These are phyloP conservation scores for Ganoderma boninense DNA, from an alignment of 1,284 basidiomycete genomes.

Conservation along the genomic window DNA sequence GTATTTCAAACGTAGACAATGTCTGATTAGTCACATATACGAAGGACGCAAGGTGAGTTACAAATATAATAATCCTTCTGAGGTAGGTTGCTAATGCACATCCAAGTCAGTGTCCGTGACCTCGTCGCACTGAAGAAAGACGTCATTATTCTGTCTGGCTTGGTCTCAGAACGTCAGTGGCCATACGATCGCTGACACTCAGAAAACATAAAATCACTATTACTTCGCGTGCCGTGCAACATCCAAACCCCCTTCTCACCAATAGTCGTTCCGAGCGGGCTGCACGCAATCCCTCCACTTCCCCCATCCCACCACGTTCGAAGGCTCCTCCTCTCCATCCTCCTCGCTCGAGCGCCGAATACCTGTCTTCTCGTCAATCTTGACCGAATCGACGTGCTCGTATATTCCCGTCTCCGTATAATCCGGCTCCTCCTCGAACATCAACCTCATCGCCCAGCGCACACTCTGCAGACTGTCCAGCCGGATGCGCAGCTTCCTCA, in stretches of 20 bases:
- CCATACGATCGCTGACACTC: background rate
- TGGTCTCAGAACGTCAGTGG: too few relatives aligned
- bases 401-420: background rate
- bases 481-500: background rate
- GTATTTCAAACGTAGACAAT: too few relatives aligned
- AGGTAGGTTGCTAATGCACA: too few relatives aligned
- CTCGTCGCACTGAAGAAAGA: too few relatives aligned
- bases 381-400: background rate
- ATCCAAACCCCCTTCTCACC: background rate
- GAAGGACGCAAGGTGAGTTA: too few relatives aligned
- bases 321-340: background rate
- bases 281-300: background rate
- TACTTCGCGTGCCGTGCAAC: background rate
- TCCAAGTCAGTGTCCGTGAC: too few relatives aligned
- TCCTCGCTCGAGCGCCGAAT: background rate
- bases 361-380: background rate
- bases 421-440: background rate
- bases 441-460: background rate
- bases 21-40: background rate
- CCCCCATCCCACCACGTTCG: background rate
- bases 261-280: background rate
- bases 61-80: too few relatives aligned
- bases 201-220: background rate
- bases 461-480: background rate
- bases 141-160: too few relatives aligned